Base-by-base conservation (phyloP, 768 basidiomycete species). In the Termitomyces sp. region DNA sequence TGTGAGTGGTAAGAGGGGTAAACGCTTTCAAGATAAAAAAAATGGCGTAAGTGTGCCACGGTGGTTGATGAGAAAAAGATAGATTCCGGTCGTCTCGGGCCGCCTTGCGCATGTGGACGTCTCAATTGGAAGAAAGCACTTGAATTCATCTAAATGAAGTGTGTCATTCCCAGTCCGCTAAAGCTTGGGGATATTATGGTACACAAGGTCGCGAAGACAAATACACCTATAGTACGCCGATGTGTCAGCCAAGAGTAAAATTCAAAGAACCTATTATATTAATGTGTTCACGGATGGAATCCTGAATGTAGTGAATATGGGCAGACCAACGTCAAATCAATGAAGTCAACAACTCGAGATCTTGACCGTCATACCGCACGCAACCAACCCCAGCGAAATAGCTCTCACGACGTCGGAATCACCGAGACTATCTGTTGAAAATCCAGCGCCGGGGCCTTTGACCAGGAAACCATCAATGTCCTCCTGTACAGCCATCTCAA, bases 331-430 rank as follows among this genome's bases (percentile, higher is more conserved):
- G 22, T 22, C 15, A 20, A 15, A 41, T n/a, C n/a, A 33, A 50
- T 39, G 36, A 30, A 11, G 30, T 61, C 42, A 56, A 42, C 30
- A 47, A 27, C 45, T 42, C 45, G 61, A 60, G 30, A 65, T 37
- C 44, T 63, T 58, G 24, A 65, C 64, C 13, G 52, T 54, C 51
- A 66, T 52, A 48, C 67, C 68, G 54, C 68, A 67, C 34, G 66
- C 67, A 47, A 57, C 57, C 33, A 69, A 55, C 11, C 63, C 60
- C 46, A 67, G 55, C 24, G 57, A 42, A 61, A 72, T 68, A 42
- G 64, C 69, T 46, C 69, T 62, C n/a, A 60, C 60, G 18, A 72
- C 61, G 55, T 69, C 67, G 6, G 42, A 52, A 20, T 72, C 68
- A 37, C 39, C 56, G 27, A 69, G 63, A 59, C 66, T 64, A n/a